Evolutionary conservation across 1,139 yeast genomes (phyloP), one percentile per base, ranked within the genome.

Genomic region (Yamadazyma sp.): DNA sequence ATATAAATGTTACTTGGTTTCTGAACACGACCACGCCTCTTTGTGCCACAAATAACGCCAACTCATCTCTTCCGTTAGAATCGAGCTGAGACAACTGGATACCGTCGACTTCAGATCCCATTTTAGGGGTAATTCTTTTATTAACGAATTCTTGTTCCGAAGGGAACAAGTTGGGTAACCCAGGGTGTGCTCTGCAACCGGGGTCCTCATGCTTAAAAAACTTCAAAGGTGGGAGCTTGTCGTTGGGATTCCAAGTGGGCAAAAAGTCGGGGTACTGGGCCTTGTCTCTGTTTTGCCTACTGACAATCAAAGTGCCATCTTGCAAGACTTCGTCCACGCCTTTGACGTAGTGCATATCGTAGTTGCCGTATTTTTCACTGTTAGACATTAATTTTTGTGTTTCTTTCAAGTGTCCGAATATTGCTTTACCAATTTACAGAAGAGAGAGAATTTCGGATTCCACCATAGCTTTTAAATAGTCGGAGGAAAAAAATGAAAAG

Each of bases 1-100:
- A 61, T 29, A 69, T 65, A 31, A 79, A 75, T 44, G 80, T 73
- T 50, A 83, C 79, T 58, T 82, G 87, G 42, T 77, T 74, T 51
- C 84, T 66, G 62, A 82, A 80, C 16, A 80, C 75, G 10, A 79
- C 83, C 39, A 81, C 83, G 33, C 87, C 87, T 48, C 85, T 69
- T 56, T 77, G 73, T 2, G 83, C 83, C 20, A 79, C 81, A 31
- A 73, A 64, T 37, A 78, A 64, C 0, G 87, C 86, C 49, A 82
- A 67, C 48, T 81, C 87, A 53, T 80, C 78, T 54, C 74, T 77
- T 33, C 74, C 85, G 5, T 59, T 61, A 36, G 68, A 68, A 32
- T 65, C 59, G 34, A 81, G 62, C 41, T 68, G 54, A 2, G 81
- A 73, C 36, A 82, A 62, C 53, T 80, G 83, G 34, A 81, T 59